Conservation (phyloP, 2,329 filamentous ascomycete species). For the Lachnellula arida region DNA sequence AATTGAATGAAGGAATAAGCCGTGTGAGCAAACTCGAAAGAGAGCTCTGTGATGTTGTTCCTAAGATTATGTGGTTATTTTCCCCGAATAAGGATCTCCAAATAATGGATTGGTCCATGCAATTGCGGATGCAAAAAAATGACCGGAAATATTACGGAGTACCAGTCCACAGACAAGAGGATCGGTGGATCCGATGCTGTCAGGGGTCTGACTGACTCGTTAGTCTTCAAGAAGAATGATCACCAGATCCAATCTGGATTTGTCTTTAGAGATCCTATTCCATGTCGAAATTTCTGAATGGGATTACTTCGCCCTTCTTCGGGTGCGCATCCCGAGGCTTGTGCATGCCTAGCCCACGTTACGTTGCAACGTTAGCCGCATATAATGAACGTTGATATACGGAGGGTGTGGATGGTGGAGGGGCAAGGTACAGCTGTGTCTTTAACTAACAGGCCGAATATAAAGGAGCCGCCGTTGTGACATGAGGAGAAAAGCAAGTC, state of each 20-base stretch:
- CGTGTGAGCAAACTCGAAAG: no score
- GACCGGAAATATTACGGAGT: not conserved
- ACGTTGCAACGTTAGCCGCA: constrained; percentile 12
- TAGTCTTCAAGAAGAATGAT: constrained; percentile 1
- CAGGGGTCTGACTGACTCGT: constrained; percentile 11
- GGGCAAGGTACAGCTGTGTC: constrained; percentile 3
- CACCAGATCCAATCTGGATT: constrained; percentile 13
- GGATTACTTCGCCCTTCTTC: constrained; percentile 11
- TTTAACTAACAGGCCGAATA: constrained; percentile 1
- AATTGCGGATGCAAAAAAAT: constrained; percentile 4
- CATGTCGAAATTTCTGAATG: constrained; percentile 21
- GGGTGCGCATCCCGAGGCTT: not conserved
- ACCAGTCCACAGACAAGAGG: constrained; percentile 11
- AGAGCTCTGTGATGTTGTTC: no score
- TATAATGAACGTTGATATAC: constrained; percentile 24
- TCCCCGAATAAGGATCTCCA: not conserved
- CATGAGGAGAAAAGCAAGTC: no score
- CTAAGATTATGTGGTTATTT: no score
- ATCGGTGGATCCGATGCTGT: constrained; percentile 14
- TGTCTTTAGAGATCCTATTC: constrained; percentile 15
- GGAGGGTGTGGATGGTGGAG: constrained; percentile 2
- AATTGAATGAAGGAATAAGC: no score
- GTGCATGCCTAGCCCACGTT: not conserved
- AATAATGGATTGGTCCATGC: not conserved
- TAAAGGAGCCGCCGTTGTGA: not conserved